A percentile compares a stretch with the other conserved stretches of the same genome.
Conservation (phyloP, 371 early-diverging fungal genomes). For the Lichtheimia ramosa region DNA sequence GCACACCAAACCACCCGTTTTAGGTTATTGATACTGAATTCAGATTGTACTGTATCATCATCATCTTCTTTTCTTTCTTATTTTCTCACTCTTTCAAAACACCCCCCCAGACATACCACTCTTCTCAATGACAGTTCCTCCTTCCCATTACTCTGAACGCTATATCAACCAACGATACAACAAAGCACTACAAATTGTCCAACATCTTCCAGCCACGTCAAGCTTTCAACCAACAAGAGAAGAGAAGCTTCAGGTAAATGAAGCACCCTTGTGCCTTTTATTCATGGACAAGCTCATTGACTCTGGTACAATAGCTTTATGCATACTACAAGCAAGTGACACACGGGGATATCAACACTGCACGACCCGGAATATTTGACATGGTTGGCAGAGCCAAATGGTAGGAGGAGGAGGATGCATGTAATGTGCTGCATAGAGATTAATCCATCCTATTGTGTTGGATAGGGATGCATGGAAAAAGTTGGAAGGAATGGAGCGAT, state of each 20-base stretch:
- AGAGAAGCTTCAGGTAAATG: constrained; percentile 40
- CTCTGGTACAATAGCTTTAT: constrained; percentile 31
- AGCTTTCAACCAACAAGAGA: constrained; percentile 49
- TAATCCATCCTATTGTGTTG: neutral
- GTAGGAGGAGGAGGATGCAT: constrained; percentile 13
- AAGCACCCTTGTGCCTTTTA: neutral
- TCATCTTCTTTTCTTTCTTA: no score
- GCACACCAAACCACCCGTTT: no score
- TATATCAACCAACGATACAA: constrained; percentile 39
- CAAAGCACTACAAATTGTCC: constrained; percentile 43
- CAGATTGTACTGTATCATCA: no score
- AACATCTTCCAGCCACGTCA: constrained; percentile 43
- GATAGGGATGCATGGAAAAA: constrained; percentile 34
- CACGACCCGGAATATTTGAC: constrained; percentile 48
- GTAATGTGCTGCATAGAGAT: neutral
- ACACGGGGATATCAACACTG: constrained; percentile 38
- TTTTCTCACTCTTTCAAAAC: no score
- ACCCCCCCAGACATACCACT: no score
- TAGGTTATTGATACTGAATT: no score
- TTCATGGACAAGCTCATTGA: constrained; percentile 3
- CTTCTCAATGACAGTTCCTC: constrained; percentile 7
- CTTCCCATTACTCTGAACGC: constrained; percentile 32
- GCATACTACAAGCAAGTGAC: constrained; percentile 50
- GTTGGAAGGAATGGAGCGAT: constrained; percentile 19
- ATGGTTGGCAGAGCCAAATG: constrained; percentile 52